A percentile compares a stretch with the other conserved stretches of the same genome.
These are phyloP conservation scores for Globisporangium takayamanum DNA, from an alignment of 352 stramenopile species.

Conservation along the genomic window DNA sequence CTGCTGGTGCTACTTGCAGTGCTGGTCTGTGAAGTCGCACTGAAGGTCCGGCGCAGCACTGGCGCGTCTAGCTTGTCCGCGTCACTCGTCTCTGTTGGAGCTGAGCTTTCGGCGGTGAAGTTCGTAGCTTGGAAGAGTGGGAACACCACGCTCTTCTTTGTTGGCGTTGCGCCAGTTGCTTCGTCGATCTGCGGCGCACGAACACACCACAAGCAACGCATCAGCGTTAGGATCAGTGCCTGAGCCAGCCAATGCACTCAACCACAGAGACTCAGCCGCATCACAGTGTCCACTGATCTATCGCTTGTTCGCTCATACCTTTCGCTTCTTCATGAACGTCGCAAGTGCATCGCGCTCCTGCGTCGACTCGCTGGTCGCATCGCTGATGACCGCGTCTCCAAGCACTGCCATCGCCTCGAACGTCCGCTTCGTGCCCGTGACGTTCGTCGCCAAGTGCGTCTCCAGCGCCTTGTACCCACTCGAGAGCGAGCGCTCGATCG, in stretches of 20 bases:
- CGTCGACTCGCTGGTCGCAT: conserved; percentile 22
- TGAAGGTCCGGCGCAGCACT: conserved; percentile 1
- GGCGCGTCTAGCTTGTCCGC: conserved; percentile 2
- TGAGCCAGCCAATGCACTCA: no score
- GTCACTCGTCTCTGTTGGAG: background rate
- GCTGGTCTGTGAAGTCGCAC: conserved; percentile 9
- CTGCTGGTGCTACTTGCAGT: conserved; percentile 17
- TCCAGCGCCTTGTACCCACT: conserved; percentile 16
- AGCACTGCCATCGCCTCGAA: conserved; percentile 20
- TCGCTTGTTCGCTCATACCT: conserved; percentile 15
- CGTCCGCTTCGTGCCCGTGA: conserved; percentile 19
- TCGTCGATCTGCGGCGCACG: conserved; percentile 22
- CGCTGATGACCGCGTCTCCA: conserved; percentile 18
- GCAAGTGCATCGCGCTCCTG: conserved; percentile 31
- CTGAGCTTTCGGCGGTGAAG: conserved; percentile 2
- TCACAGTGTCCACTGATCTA: no score
- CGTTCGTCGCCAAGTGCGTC: background rate
- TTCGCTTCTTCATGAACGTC: conserved; percentile 44
- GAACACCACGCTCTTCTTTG: conserved; percentile 33
- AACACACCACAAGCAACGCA: background rate
- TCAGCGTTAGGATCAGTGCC: background rate
- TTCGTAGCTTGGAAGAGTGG: conserved; percentile 38
- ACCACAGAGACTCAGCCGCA: no score
- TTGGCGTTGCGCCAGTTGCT: conserved; percentile 33
- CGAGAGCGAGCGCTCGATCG: conserved; percentile 4